Evolutionary conservation across 2,329 filamentous ascomycete species (phyloP), one percentile per base, ranked within the genome.

Genomic region (Talaromyces piceae): DNA sequence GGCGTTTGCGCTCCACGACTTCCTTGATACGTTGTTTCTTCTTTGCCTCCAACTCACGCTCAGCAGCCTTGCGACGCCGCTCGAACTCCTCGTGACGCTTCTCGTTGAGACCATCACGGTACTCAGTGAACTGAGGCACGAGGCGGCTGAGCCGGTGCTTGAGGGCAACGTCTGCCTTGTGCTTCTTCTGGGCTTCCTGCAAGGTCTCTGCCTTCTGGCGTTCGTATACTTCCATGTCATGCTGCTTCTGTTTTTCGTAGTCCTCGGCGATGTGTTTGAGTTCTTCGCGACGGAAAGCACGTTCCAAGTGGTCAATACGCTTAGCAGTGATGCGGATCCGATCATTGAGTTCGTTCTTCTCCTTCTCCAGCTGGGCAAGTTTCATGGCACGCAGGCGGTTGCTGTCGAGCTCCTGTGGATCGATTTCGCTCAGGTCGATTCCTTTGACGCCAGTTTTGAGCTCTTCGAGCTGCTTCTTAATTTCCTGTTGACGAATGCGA

Each of bases 331-430:
- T 83, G 62, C 90, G 86, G 49, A 97, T 82, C 67, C 87, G 89
- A 73, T 96, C 90, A 57, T 87, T 88, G 59, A 96, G 84, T 65
- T 93, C 90, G 65, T 91, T 95, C 85, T 97, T 98, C 78, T 97
- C 93, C 62, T 91, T 91, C 75, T 97, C 93, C 9, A 98, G 82
- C 72, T 95, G 91, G 55, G 88, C 87, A 52, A 98, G 81, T 78
- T 97, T 97, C 75, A 98, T 86, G 60, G 88, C 86, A 68, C 93
- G 91, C 61, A 98, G 87, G 57, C 86, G 85, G 70, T 89, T 90
- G 69, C 84, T 88, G 71, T 97, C 91, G 52, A 96, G 80, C 58
- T 88, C 88, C 56, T 93, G 86, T 50, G 96, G 77, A 62, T 96
- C 83, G 50, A 77, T 63, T 59, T 76, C 74, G 51, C 87, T 84